Conservation (phyloP, 768 basidiomycete species). For the Macrolepiota dolichaula region DNA sequence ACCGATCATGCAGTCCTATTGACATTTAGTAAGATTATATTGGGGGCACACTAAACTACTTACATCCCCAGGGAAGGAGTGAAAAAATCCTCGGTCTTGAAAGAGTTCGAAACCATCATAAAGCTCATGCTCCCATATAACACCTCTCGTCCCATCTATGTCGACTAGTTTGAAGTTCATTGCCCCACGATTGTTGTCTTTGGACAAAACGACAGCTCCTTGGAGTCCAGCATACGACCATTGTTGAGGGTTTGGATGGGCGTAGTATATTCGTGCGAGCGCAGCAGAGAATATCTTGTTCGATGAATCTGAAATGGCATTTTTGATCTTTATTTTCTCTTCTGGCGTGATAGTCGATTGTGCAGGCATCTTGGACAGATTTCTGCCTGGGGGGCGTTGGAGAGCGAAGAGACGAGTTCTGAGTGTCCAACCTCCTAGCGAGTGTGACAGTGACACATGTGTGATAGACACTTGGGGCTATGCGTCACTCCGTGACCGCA, state of each 20-base stretch:
- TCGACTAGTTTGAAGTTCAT: conserved; percentile 81
- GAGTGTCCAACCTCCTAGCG: background rate
- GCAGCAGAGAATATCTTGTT: conserved; percentile 84
- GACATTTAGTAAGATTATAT: conserved; percentile 8
- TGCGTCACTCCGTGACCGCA: background rate
- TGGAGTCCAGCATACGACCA: conserved; percentile 90
- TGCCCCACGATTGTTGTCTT: conserved; percentile 53
- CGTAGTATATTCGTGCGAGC: conserved; percentile 87
- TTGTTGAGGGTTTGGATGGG: conserved; percentile 66
- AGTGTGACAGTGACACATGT: conserved; percentile 6
- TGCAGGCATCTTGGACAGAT: conserved; percentile 54
- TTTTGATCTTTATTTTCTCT: conserved; percentile 78
- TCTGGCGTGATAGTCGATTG: conserved; percentile 66
- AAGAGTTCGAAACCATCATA: conserved; percentile 79
- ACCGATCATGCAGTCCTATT: conserved; percentile 87
- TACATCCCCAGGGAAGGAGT: conserved; percentile 91
- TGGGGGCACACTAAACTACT: conserved; percentile 29
- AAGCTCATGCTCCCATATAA: conserved; percentile 92
- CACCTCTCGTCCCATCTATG: conserved; percentile 75
- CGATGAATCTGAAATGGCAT: conserved; percentile 46
- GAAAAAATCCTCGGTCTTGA: conserved; percentile 87
- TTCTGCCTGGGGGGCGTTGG: background rate
- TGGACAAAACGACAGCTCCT: conserved; percentile 75
- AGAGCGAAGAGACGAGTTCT: conserved; percentile 4
- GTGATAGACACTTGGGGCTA: conserved; percentile 7